Evolutionary conservation across 768 basidiomycete genomes (phyloP), one percentile per base, ranked within the genome.

Genomic region (Suillus brevipes): DNA sequence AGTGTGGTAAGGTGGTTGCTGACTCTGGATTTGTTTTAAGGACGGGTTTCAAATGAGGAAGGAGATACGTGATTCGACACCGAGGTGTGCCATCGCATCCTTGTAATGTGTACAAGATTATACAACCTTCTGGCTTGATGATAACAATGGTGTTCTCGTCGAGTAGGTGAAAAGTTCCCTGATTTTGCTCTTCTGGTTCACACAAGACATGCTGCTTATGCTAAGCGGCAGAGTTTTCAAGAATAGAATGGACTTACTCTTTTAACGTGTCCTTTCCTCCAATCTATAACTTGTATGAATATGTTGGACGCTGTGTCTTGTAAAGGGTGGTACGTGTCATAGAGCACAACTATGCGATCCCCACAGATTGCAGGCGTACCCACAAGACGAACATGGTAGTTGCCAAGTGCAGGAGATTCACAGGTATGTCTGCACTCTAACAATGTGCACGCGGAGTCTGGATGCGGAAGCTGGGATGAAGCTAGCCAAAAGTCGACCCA

Each of bases 221-320:
- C 36, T 57, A 37, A 57, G n/a, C 7, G 6, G n/a, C 13, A 37
- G 36, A 23, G 6, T 23, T 23, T 37, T 37, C 7, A 37, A 37
- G n/a, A 37, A n/a, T 9, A 57, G n/a, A 37, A n/a, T 16, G n/a
- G n/a, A 57, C 56, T 57, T 37, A 57, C 36, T 36, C n/a, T 37
- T 37, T 37, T 16, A 6, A 37, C n/a, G 23, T 37, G 36, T 23
- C 56, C 56, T 37, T 37, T 57, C 34, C 36, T 57, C 36, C 56
- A 57, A 37, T 37, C 56, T n/a, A 57, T 57, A 7, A 57, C 36
- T 57, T 37, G 56, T 23, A 57, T 57, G 36, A n/a, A 57, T 13
- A 57, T 40, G 16, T 40, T 36, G 53, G 34, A 6, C 3, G 10
- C 20, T 12, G 6, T 34, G 20, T 55, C 10, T 18, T 9, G 6